Conservation (phyloP, 768 basidiomycete genomes). For the Kwoniella pini region DNA sequence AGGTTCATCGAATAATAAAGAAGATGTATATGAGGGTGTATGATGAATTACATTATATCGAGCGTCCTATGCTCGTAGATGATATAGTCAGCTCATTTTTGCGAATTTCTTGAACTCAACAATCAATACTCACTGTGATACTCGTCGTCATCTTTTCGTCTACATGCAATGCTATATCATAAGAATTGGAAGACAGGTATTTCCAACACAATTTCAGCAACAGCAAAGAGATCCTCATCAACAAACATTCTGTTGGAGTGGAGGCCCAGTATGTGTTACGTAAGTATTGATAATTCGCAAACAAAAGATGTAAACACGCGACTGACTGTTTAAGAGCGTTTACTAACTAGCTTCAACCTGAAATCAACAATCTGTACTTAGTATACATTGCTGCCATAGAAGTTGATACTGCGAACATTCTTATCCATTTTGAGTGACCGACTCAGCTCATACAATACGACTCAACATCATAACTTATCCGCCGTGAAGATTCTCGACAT, state of each 20-base stretch:
- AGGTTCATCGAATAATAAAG: constrained; percentile 37
- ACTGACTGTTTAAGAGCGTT: neutral
- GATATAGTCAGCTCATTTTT: too few relatives aligned
- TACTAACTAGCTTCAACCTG: neutral
- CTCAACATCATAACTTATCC: too few relatives aligned
- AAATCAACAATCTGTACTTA: neutral
- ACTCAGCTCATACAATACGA: too few relatives aligned
- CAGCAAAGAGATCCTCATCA: too few relatives aligned
- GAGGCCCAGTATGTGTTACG: neutral
- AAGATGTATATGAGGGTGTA: constrained; percentile 29
- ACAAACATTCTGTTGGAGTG: neutral
- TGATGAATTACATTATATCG: constrained; percentile 45
- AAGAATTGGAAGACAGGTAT: too few relatives aligned
- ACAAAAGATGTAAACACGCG: constrained; percentile 10
- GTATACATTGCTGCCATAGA: too few relatives aligned
- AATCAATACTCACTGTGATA: constrained; percentile 28
- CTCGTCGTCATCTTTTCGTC: constrained; percentile 41
- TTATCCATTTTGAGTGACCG: neutral
- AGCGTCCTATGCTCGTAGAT: constrained; percentile 45
- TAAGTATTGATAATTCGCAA: neutral
- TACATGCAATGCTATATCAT: too few relatives aligned
- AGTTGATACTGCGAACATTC: neutral
- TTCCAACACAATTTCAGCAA: too few relatives aligned
- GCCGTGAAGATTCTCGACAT: too few relatives aligned
- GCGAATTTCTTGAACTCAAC: neutral